These are phyloP conservation scores for Zalaria obscura DNA, from an alignment of 2,329 filamentous ascomycete genomes.

Conservation along the genomic window DNA sequence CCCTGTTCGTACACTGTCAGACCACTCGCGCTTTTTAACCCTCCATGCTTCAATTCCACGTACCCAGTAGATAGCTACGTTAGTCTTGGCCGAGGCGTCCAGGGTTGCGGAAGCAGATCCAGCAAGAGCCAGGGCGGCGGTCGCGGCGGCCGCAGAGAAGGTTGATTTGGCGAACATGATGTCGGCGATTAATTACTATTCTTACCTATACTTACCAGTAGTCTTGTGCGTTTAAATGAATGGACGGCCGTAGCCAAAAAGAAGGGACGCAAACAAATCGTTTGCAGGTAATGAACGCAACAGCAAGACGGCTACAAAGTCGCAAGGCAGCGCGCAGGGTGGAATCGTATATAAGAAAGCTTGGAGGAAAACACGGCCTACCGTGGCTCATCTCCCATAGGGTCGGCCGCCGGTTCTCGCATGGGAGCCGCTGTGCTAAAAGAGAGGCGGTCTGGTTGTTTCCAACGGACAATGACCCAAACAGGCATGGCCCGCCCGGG, in stretches of 20 bases:
- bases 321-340: conserved; percentile 3
- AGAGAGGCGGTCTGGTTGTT: too few relatives aligned
- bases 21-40: not conserved
- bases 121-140: conserved; percentile 18
- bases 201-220: conserved; percentile 3
- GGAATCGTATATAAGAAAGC: conserved; percentile 2
- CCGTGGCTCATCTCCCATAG: conserved; percentile 2
- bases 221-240: conserved; percentile 16
- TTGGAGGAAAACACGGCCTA: not conserved
- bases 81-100: conserved; percentile 26
- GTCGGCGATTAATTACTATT: conserved; percentile 10
- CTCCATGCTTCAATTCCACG: conserved; percentile 2
- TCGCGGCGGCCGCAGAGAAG: conserved; percentile 18
- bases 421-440: too few relatives aligned
- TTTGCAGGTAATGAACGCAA: conserved; percentile 4
- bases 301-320: conserved; percentile 1
- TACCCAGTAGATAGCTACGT: conserved; percentile 41
- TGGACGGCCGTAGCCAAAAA: conserved; percentile 27
- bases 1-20: conserved; percentile 22
- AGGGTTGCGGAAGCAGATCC: conserved; percentile 26
- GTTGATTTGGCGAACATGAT: conserved; percentile 22
- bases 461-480: too few relatives aligned
- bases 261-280: conserved; percentile 40
- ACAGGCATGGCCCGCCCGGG: too few relatives aligned
- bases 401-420: too few relatives aligned